Percentiles rank a stretch among this genome's conserved stretches.
phyloP scores from a whole-genome alignment of 495 filamentous ascomycete species.

The Xylaria grammica region DNA sequence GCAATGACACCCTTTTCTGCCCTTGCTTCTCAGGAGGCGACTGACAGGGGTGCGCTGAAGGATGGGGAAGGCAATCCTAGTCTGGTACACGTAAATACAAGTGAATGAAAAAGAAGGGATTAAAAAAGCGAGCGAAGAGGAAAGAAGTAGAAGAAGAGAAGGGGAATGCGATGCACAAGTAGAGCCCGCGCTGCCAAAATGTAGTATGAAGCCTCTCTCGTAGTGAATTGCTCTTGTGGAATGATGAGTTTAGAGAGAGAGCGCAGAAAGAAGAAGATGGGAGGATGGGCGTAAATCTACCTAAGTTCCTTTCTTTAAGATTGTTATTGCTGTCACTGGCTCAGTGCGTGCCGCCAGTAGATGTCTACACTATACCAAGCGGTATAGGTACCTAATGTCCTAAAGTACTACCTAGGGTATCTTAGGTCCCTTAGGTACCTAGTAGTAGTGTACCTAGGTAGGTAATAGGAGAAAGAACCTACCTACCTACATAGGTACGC shows the following conservation, averaged over 20 bases:
- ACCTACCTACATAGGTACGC: no score
- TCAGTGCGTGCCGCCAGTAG: neutral
- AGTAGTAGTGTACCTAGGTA: neutral
- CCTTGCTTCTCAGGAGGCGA: conserved; percentile 26
- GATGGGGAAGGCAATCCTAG: conserved; percentile 19
- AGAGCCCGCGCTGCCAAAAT: conserved; percentile 1
- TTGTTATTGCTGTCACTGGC: neutral
- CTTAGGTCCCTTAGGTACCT: neutral
- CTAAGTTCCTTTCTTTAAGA: conserved; percentile 12
- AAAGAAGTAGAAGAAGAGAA: neutral
- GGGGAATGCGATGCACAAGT: conserved; percentile 7
- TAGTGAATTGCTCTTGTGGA: neutral
- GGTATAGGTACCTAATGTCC: neutral
- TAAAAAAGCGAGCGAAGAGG: conserved; percentile 4
- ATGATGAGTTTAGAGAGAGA: neutral
- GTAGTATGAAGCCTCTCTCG: conserved; percentile 2
- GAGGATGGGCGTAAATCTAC: neutral
- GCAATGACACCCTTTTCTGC: conserved; percentile 28
- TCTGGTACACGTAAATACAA: neutral
- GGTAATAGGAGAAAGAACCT: no score
- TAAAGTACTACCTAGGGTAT: neutral
- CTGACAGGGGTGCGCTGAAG: conserved; percentile 20
- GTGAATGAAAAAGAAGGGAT: neutral
- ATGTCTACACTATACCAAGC: neutral
- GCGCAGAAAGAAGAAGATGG: neutral